Conservation (phyloP, 257 asterid genomes). For the Petunia axillaris region DNA sequence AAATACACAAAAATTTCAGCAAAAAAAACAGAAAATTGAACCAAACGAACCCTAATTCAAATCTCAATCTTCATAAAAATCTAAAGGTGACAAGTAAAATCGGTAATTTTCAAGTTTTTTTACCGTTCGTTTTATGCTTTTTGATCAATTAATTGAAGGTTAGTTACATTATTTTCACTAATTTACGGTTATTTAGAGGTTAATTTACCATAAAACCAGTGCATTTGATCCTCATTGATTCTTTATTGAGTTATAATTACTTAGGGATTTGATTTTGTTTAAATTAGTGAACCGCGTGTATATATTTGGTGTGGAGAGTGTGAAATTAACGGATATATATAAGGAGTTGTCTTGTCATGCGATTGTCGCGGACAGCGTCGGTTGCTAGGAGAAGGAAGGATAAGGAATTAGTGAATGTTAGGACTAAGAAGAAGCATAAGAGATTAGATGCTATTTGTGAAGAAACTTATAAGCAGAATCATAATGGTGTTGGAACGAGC, state of each 20-base stretch:
- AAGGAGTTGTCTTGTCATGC: conserved; percentile 58
- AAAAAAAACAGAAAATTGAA: neutral
- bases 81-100: conserved; percentile 30
- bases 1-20: conserved; percentile 23
- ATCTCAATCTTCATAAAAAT: neutral
- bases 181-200: conserved; percentile 28
- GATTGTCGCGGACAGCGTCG: conserved; percentile 61
- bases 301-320: neutral
- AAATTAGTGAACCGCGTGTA: conserved; percentile 22
- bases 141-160: conserved; percentile 60
- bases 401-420: conserved; percentile 51
- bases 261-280: neutral
- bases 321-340: neutral
- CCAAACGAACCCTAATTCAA: neutral
- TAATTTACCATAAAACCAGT: conserved; percentile 22
- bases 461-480: conserved; percentile 60
- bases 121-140: conserved; percentile 35
- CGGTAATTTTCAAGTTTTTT: conserved; percentile 44
- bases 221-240: conserved; percentile 25
- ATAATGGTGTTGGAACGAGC: conserved; percentile 42
- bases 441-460: conserved; percentile 85
- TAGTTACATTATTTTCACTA: conserved; percentile 47
- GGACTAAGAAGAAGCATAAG: conserved; percentile 82
- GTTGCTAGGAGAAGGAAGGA: conserved; percentile 58
- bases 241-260: neutral